Conservation (phyloP, 2,329 filamentous ascomycete species). For the Trichoderma sp. region DNA sequence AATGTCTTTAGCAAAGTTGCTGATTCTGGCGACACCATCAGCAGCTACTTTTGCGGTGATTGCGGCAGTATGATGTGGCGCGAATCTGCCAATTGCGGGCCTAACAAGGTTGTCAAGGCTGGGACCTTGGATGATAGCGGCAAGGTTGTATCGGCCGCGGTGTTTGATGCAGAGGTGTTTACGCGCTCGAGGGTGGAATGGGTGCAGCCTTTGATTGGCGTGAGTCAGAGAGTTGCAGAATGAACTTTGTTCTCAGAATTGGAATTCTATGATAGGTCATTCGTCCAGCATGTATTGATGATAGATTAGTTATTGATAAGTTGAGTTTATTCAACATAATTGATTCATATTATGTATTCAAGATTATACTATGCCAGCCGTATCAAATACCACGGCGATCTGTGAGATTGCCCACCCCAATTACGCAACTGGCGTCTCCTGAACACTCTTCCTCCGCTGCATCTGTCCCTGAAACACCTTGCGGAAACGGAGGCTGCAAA, state of each 20-base stretch:
- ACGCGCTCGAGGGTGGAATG: neutral
- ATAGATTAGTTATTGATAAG: no score
- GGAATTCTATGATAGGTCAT: no score
- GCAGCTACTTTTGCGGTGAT: neutral
- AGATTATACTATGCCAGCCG: neutral
- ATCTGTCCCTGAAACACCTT: slow-evolving; percentile 33
- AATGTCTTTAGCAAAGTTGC: slow-evolving; percentile 1
- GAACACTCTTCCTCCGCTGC: slow-evolving; percentile 23
- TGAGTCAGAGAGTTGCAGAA: neutral
- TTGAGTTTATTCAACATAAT: neutral
- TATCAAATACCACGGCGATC: neutral
- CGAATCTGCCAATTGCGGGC: neutral
- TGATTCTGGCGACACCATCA: neutral
- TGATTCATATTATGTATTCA: neutral
- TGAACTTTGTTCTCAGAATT: neutral
- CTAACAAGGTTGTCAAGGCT: neutral
- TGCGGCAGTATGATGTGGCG: slow-evolving; percentile 2
- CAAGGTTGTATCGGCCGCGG: neutral
- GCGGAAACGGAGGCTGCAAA: slow-evolving; percentile 30
- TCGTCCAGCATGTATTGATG: no score
- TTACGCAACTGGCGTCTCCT: slow-evolving; percentile 24
- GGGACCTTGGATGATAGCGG: neutral
- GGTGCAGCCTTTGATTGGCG: neutral
- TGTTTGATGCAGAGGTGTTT: slow-evolving; percentile 7
- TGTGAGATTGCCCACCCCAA: neutral